Percentiles rank a stretch among this genome's conserved stretches.
Conservation (phyloP, 805 yeast species). For the Diddensiella caesifluorescens region DNA sequence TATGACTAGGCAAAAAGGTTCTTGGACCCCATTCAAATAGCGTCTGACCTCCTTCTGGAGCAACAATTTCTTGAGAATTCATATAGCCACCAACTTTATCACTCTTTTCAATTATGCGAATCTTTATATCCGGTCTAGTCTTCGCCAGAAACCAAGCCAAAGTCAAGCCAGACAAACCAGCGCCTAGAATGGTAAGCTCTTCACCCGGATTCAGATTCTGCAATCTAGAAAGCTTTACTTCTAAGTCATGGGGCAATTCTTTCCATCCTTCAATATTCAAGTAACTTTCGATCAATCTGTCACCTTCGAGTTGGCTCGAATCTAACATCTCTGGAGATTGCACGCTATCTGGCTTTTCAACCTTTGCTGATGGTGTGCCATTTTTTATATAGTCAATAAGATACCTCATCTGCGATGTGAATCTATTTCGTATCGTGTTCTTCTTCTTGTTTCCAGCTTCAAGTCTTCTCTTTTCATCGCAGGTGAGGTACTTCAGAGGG, state of each 20-base stretch:
- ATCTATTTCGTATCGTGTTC: neutral
- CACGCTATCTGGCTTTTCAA: no score
- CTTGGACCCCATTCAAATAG: conserved; percentile 84
- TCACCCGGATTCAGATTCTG: conserved; percentile 29
- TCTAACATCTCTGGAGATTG: no score
- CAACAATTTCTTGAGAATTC: conserved; percentile 33
- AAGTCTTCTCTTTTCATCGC: no score
- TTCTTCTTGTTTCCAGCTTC: neutral
- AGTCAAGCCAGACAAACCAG: conserved; percentile 82
- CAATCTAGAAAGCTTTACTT: conserved; percentile 26
- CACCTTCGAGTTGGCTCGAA: neutral
- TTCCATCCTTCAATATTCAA: conserved; percentile 21
- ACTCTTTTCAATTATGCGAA: conserved; percentile 57
- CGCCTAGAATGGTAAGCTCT: conserved; percentile 71
- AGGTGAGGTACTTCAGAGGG: neutral
- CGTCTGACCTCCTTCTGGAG: conserved; percentile 25
- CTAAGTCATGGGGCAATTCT: conserved; percentile 26
- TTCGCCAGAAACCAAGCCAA: conserved; percentile 42
- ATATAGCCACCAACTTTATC: conserved; percentile 76
- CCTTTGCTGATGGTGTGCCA: no score
- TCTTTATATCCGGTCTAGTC: conserved; percentile 69
- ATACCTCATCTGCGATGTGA: neutral
- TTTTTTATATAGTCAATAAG: neutral
- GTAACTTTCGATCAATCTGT: neutral
- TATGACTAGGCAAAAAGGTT: conserved; percentile 76